These are phyloP conservation scores for Fusarium solani-melongenae DNA, from an alignment of 2,329 filamentous ascomycete species.

Conservation along the genomic window DNA sequence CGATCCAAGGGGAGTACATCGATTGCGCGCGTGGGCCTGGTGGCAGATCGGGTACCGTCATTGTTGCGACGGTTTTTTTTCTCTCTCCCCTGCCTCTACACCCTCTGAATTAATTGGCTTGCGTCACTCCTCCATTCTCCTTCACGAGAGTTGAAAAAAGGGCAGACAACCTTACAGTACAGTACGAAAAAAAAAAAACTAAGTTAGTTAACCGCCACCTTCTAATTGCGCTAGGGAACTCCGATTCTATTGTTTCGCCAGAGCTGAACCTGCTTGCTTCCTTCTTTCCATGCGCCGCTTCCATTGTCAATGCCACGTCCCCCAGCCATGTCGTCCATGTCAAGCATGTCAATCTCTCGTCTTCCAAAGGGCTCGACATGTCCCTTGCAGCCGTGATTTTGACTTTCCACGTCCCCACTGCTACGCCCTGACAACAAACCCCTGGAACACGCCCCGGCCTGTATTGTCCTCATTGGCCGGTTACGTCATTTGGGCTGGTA, in stretches of 20 bases:
- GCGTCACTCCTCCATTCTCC: background rate
- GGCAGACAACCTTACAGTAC: background rate
- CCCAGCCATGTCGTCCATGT: background rate
- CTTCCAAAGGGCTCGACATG: slow-evolving; percentile 12
- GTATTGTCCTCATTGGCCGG: slow-evolving; percentile 22
- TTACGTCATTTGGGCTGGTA: background rate
- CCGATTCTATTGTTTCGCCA: background rate
- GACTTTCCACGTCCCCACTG: background rate
- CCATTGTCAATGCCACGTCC: background rate
- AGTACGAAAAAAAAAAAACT: background rate
- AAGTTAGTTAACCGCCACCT: background rate
- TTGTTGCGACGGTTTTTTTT: background rate
- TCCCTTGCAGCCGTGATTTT: slow-evolving; percentile 7
- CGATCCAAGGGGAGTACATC: slow-evolving; percentile 12
- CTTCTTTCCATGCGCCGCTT: background rate
- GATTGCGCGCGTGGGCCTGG: slow-evolving; percentile 2
- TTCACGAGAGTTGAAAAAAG: background rate
- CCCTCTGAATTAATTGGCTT: background rate
- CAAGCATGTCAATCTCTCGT: background rate
- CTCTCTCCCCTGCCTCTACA: background rate
- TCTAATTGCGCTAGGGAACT: background rate
- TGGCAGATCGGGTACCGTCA: slow-evolving; percentile 20
- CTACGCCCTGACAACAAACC: slow-evolving; percentile 3
- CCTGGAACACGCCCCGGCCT: slow-evolving; percentile 12
- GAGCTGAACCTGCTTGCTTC: background rate